phyloP scores from a whole-genome alignment of 495 filamentous ascomycete genomes.

The Aspergillus haitiensis region DNA sequence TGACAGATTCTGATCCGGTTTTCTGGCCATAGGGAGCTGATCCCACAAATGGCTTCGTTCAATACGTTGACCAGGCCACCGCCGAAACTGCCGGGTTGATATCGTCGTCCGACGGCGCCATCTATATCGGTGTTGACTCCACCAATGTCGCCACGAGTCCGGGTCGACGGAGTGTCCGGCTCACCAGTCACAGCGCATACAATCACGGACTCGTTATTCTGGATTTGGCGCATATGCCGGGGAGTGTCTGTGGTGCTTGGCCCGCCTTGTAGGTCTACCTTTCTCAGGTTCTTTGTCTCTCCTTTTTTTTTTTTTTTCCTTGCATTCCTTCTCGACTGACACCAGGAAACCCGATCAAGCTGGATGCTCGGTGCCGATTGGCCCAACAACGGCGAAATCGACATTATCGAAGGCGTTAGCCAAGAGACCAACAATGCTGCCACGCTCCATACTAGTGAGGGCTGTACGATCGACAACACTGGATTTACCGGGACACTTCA shows the following conservation, averaged over 20 bases:
- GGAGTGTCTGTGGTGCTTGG: conserved; percentile 58
- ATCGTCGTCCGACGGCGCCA: conserved; percentile 42
- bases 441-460: conserved; percentile 63
- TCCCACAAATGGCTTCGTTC: conserved; percentile 69
- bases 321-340: not conserved
- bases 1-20: not conserved
- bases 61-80: conserved; percentile 54
- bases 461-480: conserved; percentile 55
- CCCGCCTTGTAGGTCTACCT: conserved; percentile 56
- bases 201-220: conserved; percentile 58
- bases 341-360: conserved; percentile 22
- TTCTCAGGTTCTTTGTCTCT: no score
- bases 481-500: conserved; percentile 45
- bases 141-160: conserved; percentile 33
- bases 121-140: conserved; percentile 46
- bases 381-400: conserved; percentile 69
- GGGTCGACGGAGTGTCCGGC: conserved; percentile 58
- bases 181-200: conserved; percentile 55
- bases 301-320: no score
- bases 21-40: conserved; percentile 37
- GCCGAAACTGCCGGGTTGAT: conserved; percentile 59
- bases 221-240: conserved; percentile 60
- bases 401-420: conserved; percentile 74
- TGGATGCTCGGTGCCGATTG: conserved; percentile 59
- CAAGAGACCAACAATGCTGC: conserved; percentile 54